Evolutionary conservation across 2,329 filamentous ascomycete genomes (phyloP), one percentile per base, ranked within the genome.

Genomic region (Elsinoe batatas): DNA sequence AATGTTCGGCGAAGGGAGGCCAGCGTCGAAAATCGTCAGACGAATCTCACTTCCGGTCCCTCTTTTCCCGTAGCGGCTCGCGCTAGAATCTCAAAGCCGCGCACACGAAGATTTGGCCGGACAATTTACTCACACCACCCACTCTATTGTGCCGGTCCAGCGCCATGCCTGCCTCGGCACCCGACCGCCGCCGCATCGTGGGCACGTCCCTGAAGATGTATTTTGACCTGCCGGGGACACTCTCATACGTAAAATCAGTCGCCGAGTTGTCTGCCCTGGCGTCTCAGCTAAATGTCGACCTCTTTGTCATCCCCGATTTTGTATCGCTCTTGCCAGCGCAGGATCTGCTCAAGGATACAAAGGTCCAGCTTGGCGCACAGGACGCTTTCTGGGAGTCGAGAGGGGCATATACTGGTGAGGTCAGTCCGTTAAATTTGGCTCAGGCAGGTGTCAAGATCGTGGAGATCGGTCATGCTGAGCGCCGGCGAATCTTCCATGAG

Each of bases 151-250:
- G 17, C 44, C 32, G 26, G 44, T n/a, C 20, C 44, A 18, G 26
- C 44, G 33, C 32, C 47, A 51, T 51, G 47, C 47, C 47, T 36
- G 38, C 55, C 42, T 54, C 57, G 42, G 54, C 54, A 59, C 53
- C 43, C 51, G 65, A 66, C 56, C 77, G 74, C 46, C 80, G 80
- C 64, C 82, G 82, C 64, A 75, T 90, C 58, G 76, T 90, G 58
- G 85, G 86, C 68, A 82, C 88, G 60, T 86, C 82, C 46, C 81
- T 85, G 37, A 90, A 90, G 65, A 87, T 89, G 81, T 90, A 91
- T 77, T 91, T 91, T 71, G 80, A 83, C 59, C 78, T 84, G 7
- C 70, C 78, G 10, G 76, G 77, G 58, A 90, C 86, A 1, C 71
- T 68, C 65, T 75, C 66, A 47, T 76, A 77, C 64, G 65, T 75